Base-by-base conservation (phyloP, 768 basidiomycete genomes). In the Boletus sensibilis region DNA sequence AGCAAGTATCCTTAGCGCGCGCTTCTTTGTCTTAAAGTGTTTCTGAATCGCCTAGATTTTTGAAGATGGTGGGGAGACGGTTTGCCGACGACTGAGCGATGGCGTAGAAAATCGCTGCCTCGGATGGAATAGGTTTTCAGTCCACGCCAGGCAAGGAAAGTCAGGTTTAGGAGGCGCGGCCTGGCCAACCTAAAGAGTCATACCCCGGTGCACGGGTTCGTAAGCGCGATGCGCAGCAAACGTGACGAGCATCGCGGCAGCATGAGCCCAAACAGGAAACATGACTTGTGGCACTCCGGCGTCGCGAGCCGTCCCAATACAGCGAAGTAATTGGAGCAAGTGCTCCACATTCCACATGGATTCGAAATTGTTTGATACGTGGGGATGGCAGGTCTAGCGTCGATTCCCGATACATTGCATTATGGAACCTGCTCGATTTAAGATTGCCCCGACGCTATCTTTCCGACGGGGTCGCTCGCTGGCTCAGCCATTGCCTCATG, bases 341-440 rank as follows among this genome's bases (percentile, higher is more conserved):
- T n/a, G 6, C 37, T 14, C 38, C 21, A 31, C 16, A 21, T 4
- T 25, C 8, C 49, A 54, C 27, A 61, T 31, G 52, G 34, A 48
- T 35, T 23, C 37, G 23, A n/a, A 29, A 43, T 34, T 43, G 56
- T 59, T 40, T 46, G 53, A 18, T 27, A 10, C 46, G 27, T 11
- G 23, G 27, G 38, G 37, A 47, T 14, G 14, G 14, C 44, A 35
- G 14, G 21, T 23, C 14, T 4, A 2, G 23, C 8, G 27, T 53
- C 31, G 45, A 29, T 50, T 49, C 18, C 41, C n/a, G 18, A 33
- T 77, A 75, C 59, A 77, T 76, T 2, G 69, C 65, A 18, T 59
- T 74, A 40, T 75, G 72, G 68, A 77, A 78, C 55, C 61, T 76
- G 14, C 53, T 70, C 16, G 77, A 79, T 45, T 41, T 11, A 27